A percentile compares a stretch with the other conserved stretches of the same genome.
Evolutionary conservation across 208 protist genomes (phyloP).

Genomic region (Crithidia thermophila): DNA sequence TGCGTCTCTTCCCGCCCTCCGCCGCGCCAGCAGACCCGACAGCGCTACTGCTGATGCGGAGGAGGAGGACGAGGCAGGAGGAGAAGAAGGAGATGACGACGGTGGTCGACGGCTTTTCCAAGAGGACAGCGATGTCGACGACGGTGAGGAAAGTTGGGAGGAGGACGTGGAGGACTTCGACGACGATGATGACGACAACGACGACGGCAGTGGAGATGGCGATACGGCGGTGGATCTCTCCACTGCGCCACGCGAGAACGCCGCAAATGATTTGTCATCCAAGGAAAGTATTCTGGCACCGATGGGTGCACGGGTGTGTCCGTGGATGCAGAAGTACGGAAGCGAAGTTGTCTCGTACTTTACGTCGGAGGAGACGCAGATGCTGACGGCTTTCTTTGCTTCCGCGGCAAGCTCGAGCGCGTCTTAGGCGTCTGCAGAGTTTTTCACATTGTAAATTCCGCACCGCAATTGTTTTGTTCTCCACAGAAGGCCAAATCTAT

Average conservation of each 20-base stretch:
- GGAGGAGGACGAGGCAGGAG: not conserved
- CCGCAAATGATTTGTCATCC: not conserved
- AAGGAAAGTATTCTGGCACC: slow-evolving; percentile 3
- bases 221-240: too few species aligned
- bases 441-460: too few species aligned
- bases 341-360: slow-evolving; percentile 29
- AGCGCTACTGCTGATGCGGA: too few species aligned
- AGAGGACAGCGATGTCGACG: slow-evolving; percentile 21
- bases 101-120: slow-evolving; percentile 18
- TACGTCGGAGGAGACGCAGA: slow-evolving; percentile 14
- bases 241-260: not conserved
- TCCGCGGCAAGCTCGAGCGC: not conserved
- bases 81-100: slow-evolving; percentile 15
- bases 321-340: slow-evolving; percentile 29
- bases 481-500: too few species aligned
- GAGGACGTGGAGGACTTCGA: slow-evolving; percentile 21
- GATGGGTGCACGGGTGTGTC: slow-evolving; percentile 21
- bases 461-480: too few species aligned
- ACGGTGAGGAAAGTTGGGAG: slow-evolving; percentile 24
- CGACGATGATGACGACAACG: slow-evolving; percentile 1
- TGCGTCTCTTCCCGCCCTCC: not conserved
- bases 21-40: slow-evolving; percentile 3
- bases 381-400: slow-evolving; percentile 21
- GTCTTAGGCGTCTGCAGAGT: too few species aligned
- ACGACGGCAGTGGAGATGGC: too few species aligned